Evolutionary conservation across 345 rosid species (phyloP).

Genomic region (Clarkia xantiana): DNA sequence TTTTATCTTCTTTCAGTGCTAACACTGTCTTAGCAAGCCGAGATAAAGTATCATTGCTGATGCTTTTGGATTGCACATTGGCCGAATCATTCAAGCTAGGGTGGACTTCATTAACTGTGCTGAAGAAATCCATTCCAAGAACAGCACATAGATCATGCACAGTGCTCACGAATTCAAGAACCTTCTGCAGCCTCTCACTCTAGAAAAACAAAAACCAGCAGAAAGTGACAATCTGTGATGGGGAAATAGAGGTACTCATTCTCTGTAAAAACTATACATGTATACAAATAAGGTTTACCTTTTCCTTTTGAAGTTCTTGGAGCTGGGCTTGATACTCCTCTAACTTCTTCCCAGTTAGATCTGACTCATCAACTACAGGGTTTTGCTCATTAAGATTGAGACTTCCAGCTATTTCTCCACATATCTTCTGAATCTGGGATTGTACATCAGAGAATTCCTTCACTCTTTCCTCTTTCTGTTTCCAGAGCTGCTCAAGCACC

Average conservation of each 20-base stretch:
- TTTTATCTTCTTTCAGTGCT: conserved; percentile 72
- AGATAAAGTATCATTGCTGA: conserved; percentile 78
- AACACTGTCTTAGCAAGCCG: conserved; percentile 68
- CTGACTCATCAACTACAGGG: conserved; percentile 70
- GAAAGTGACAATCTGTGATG: background rate
- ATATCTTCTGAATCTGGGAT: conserved; percentile 76
- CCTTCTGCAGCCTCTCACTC: conserved; percentile 85
- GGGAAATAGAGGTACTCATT: background rate
- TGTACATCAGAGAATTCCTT: conserved; percentile 61
- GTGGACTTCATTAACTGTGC: conserved; percentile 75
- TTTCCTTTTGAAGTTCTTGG: conserved; percentile 88
- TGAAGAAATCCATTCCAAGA: conserved; percentile 78
- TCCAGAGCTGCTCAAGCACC: conserved; percentile 74
- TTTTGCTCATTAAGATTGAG: conserved; percentile 26
- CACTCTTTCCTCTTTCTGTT: conserved; percentile 85
- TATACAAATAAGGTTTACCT: conserved; percentile 24
- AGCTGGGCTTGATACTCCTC: conserved; percentile 62
- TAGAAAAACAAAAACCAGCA: conserved; percentile 19
- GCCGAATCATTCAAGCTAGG: conserved; percentile 78
- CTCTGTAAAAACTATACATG: background rate
- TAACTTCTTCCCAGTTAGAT: conserved; percentile 66
- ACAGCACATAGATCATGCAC: conserved; percentile 91
- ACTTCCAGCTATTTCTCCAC: conserved; percentile 75
- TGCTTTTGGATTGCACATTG: conserved; percentile 63
- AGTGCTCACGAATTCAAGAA: conserved; percentile 78